phyloP scores from a whole-genome alignment of 805 yeast genomes.

The Ogataea philodendri region DNA sequence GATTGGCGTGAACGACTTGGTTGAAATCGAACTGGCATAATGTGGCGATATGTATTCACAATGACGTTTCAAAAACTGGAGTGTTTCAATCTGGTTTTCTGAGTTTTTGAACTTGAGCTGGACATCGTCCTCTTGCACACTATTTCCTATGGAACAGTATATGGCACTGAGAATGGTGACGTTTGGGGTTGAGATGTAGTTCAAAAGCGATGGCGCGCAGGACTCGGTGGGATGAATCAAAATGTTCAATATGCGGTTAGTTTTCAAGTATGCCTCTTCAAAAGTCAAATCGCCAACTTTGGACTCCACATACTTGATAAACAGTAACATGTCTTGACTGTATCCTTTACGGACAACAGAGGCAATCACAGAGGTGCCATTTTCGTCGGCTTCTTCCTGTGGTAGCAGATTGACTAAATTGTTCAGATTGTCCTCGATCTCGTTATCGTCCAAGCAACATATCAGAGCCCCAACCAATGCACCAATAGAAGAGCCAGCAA shows the following conservation, averaged over 20 bases:
- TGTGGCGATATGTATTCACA: conserved; percentile 43
- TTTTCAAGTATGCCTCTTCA: conserved; percentile 83
- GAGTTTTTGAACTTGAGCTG: conserved; percentile 56
- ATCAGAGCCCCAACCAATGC: conserved; percentile 87
- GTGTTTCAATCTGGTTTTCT: conserved; percentile 45
- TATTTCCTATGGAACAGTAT: conserved; percentile 77
- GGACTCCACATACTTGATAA: conserved; percentile 72
- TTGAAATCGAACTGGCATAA: conserved; percentile 36
- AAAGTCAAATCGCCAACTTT: conserved; percentile 83
- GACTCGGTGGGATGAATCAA: conserved; percentile 78
- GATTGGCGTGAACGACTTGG: conserved; percentile 27
- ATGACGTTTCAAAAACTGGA: conserved; percentile 32
- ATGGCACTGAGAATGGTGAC: conserved; percentile 89
- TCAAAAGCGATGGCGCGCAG: conserved; percentile 68
- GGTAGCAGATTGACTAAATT: conserved; percentile 48
- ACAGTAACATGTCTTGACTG: conserved; percentile 79
- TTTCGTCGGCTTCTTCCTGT: conserved; percentile 30
- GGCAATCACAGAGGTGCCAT: conserved; percentile 61
- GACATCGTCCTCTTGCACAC: conserved; percentile 63
- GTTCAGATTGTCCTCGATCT: conserved; percentile 46
- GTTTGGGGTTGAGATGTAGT: conserved; percentile 91
- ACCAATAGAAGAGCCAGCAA: conserved; percentile 92
- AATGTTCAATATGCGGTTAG: conserved; percentile 78
- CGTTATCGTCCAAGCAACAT: conserved; percentile 69
- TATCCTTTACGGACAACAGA: conserved; percentile 77